Percentiles rank a stretch among this genome's conserved stretches.
Conservation (phyloP, 1,284 basidiomycete genomes). For the Irpex rosettiformis region DNA sequence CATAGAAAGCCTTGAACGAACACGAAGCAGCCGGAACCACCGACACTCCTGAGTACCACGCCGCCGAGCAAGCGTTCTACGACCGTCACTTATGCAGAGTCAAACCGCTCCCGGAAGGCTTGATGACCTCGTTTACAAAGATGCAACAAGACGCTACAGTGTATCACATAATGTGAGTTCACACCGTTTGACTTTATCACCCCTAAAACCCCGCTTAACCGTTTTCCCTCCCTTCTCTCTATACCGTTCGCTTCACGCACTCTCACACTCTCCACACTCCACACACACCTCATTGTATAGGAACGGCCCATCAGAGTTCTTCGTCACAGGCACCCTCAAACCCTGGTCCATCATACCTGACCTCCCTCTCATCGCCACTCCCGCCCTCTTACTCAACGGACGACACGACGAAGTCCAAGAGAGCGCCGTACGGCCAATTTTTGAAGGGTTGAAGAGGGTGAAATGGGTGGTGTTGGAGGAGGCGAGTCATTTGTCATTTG, state of each 20-base stretch:
- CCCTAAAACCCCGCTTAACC: no score
- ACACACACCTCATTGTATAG: not conserved
- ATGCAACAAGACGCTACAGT: conserved; percentile 13
- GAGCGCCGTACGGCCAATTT: conserved; percentile 23
- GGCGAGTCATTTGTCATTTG: conserved; percentile 28
- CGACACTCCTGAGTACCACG: conserved; percentile 25
- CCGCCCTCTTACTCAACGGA: conserved; percentile 31
- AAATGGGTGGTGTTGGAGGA: conserved; percentile 28
- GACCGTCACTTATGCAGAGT: conserved; percentile 23
- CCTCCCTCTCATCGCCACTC: conserved; percentile 24
- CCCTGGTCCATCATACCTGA: conserved; percentile 27
- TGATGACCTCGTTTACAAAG: conserved; percentile 13
- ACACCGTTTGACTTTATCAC: not conserved
- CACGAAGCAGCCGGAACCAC: conserved; percentile 23
- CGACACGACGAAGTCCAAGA: conserved; percentile 26
- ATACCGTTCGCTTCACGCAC: not conserved
- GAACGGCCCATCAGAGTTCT: conserved; percentile 16
- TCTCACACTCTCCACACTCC: no score
- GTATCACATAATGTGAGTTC: conserved; percentile 10
- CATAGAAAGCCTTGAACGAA: conserved; percentile 14
- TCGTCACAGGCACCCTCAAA: conserved; percentile 13
- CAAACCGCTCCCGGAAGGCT: conserved; percentile 23
- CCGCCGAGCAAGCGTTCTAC: conserved; percentile 25
- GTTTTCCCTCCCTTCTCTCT: not conserved
- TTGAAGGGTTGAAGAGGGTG: conserved; percentile 23